phyloP scores from a whole-genome alignment of 495 filamentous ascomycete species.

The Xylona heveae region DNA sequence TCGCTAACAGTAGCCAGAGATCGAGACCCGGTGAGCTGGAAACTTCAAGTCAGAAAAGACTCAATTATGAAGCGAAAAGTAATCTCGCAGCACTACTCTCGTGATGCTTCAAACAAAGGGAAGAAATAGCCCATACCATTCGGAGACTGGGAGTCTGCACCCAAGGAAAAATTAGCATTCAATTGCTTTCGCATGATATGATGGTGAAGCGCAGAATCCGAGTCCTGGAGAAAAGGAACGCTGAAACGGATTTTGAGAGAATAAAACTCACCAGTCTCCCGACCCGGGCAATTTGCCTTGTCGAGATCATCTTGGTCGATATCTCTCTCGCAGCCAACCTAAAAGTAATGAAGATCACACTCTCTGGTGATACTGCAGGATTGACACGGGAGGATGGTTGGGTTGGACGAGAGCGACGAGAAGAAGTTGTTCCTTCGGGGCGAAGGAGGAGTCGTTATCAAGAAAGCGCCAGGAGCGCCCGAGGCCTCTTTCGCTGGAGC shows the following conservation, averaged over 20 bases:
- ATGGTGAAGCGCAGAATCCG: background rate
- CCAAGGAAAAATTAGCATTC: slow-evolving; percentile 10
- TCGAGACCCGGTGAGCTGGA: slow-evolving; percentile 27
- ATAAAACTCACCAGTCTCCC: slow-evolving; percentile 30
- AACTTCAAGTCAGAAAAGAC: background rate
- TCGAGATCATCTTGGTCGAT: slow-evolving; percentile 27
- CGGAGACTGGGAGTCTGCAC: slow-evolving; percentile 27
- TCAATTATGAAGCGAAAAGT: slow-evolving; percentile 3
- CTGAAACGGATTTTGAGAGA: slow-evolving; percentile 4
- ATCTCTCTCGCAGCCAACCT: too few species aligned
- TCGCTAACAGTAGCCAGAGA: slow-evolving; percentile 40
- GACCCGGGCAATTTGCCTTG: slow-evolving; percentile 30
- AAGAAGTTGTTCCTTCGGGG: too few species aligned
- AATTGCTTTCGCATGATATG: slow-evolving; percentile 2
- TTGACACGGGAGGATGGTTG: too few species aligned
- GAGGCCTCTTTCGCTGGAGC: too few species aligned
- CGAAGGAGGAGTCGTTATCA: too few species aligned
- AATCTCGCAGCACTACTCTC: slow-evolving; percentile 5
- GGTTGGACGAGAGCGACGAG: too few species aligned
- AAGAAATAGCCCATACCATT: slow-evolving; percentile 24
- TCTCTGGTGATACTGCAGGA: too few species aligned
- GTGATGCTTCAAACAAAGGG: background rate
- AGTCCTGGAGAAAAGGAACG: slow-evolving; percentile 1
- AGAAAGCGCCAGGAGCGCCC: too few species aligned
- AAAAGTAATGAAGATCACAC: too few species aligned